A percentile compares a stretch with the other conserved stretches of the same genome.
Conservation (phyloP, 148 eudicot genomes). For the Polygonum aviculare region DNA sequence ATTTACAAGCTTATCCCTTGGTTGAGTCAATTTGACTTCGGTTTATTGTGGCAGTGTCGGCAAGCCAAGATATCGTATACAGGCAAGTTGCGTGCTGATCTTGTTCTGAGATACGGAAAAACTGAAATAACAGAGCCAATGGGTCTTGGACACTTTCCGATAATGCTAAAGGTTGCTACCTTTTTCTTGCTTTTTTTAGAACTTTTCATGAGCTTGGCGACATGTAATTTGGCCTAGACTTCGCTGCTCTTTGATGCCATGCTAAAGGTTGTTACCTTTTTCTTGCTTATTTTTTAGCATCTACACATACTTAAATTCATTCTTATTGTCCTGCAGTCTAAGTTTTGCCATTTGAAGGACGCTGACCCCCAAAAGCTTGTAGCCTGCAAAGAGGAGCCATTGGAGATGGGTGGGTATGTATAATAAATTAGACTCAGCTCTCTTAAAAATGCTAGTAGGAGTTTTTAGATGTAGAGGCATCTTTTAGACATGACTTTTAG, state of each 20-base stretch:
- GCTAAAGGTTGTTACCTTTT: too few relatives aligned
- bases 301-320: not conserved
- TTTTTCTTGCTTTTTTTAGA: not conserved
- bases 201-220: not conserved
- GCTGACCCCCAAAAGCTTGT: slow-evolving; percentile 47
- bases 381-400: slow-evolving; percentile 53
- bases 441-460: not conserved
- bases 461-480: not conserved
- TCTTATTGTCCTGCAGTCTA: slow-evolving; percentile 42
- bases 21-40: not conserved
- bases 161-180: slow-evolving; percentile 71
- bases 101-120: slow-evolving; percentile 60
- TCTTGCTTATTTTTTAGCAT: too few relatives aligned
- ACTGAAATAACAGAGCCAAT: slow-evolving; percentile 34
- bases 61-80: slow-evolving; percentile 74
- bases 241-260: not conserved
- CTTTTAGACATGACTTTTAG: not conserved
- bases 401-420: slow-evolving; percentile 98
- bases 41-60: slow-evolving; percentile 56
- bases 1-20: not conserved
- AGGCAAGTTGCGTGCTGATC: slow-evolving; percentile 47
- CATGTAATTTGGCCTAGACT: not conserved
- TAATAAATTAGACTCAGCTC: not conserved
- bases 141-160: slow-evolving; percentile 65
- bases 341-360: slow-evolving; percentile 60